Base-by-base conservation (phyloP, 2,329 filamentous ascomycete species). In the Colletotrichum kahawae region DNA sequence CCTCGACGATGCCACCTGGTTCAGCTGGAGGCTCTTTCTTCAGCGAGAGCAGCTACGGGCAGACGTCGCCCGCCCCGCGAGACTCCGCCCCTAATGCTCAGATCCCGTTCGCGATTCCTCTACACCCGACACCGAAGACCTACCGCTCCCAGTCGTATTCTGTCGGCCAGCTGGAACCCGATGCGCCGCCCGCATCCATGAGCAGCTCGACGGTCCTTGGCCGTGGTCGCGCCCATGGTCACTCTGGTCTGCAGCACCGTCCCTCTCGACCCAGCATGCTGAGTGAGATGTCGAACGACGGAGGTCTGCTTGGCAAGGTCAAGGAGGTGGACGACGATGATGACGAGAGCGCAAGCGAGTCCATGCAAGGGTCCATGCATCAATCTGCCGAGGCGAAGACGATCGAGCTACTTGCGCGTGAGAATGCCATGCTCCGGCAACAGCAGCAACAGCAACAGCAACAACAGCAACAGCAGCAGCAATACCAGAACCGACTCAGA, bases 131-230 rank as follows among this genome's bases (percentile, higher is more conserved):
- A 0, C 95, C 95, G 2, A 98, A 98, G 84, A 95, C 95, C 1
- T 97, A 98, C 80, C 93, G 97, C 57, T 99, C 97, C 7, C 95
- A 98, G 83, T 98, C 97, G 6, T 98, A 98, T 84, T 98, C 96
- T 0, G 96, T 98, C 63, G 96, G 96, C 6, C 96, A 98, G 82
- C 88, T 95, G 76, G 95, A 98, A 68, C 90, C 93, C 1, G 94
- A 96, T 74, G 85, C 85, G 2, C 80, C 84, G 4, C 79, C 85
- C 16, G 80, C 83, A 5, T 80, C 84, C 4, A 84, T 89, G 82
- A 85, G 83, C 71, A 82, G 88, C 4, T 85, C 90, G 5, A 84
- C 89, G 5, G 84, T 89, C 27, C 82, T 91, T 14, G 86, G 88
- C n/a, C 87, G 91, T 63, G 84, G 88, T 64, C 88, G 90, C 65